Percentiles rank a stretch among this genome's conserved stretches.
Evolutionary conservation across 2,329 filamentous ascomycete species (phyloP).

Genomic region (Cadophora malorum): DNA sequence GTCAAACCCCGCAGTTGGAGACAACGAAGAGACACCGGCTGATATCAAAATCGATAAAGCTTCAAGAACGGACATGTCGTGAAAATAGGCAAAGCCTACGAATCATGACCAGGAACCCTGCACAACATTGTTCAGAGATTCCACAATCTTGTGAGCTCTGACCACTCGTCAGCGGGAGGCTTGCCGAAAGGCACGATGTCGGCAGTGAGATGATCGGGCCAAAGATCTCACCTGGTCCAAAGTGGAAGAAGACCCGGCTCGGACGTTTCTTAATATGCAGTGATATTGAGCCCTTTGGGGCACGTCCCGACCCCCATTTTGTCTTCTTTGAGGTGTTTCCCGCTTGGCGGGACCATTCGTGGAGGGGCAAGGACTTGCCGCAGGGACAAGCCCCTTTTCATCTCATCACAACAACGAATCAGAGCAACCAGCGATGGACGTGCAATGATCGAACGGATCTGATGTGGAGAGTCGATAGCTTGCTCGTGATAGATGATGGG

Average conservation of each 20-base stretch:
- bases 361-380: conserved; percentile 5
- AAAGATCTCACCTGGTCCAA: neutral
- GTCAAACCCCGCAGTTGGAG: neutral
- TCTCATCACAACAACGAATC: neutral
- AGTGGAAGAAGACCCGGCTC: conserved; percentile 6
- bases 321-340: conserved; percentile 10
- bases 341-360: conserved; percentile 9
- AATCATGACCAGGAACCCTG: conserved; percentile 1
- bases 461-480: conserved; percentile 4
- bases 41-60: conserved; percentile 12
- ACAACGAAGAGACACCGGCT: neutral
- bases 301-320: conserved; percentile 9
- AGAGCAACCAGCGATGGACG: neutral
- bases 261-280: conserved; percentile 8
- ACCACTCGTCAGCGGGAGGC: conserved; percentile 7
- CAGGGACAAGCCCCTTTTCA: conserved; percentile 13
- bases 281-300: conserved; percentile 7
- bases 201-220: conserved; percentile 10
- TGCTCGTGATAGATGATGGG: conserved; percentile 17
- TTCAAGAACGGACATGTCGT: neutral
- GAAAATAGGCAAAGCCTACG: neutral
- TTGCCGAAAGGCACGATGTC: conserved; percentile 17
- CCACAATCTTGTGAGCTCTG: conserved; percentile 4
- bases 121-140: neutral
- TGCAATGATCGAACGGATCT: conserved; percentile 15